phyloP scores from a whole-genome alignment of 495 filamentous ascomycete genomes.

The Daldinia bambusicola region DNA sequence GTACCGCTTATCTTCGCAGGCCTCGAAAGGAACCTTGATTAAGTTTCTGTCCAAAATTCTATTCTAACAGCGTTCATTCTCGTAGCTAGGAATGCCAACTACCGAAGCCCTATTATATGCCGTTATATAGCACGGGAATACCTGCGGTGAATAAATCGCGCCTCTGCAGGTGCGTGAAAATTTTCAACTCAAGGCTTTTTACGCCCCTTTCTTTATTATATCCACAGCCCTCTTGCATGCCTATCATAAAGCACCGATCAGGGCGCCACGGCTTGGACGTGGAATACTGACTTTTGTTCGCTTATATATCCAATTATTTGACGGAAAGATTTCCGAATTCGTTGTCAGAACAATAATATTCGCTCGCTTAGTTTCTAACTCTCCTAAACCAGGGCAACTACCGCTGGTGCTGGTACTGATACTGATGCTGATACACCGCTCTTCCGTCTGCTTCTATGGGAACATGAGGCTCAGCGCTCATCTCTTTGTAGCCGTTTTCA shows the following conservation, averaged over 20 bases:
- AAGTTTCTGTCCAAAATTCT: not conserved
- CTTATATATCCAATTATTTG: not conserved
- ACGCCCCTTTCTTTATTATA: constrained; percentile 1
- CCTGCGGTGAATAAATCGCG: not conserved
- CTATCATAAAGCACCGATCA: constrained; percentile 6
- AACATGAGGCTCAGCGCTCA: constrained; percentile 20
- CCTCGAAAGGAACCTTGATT: not conserved
- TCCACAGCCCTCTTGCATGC: not conserved
- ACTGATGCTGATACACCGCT: not conserved
- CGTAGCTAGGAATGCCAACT: not conserved
- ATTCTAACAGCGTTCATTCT: not conserved
- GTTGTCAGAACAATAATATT: not conserved
- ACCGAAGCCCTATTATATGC: not conserved
- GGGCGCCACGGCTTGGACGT: not conserved
- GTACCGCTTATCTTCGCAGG: not conserved
- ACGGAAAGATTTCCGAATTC: not conserved
- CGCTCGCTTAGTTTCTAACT: not conserved
- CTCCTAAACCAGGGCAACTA: not conserved
- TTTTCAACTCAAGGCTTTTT: not conserved
- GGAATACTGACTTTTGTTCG: not conserved
- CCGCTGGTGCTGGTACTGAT: constrained; percentile 6
- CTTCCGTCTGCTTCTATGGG: constrained; percentile 20
- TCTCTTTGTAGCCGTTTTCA: constrained; percentile 17
- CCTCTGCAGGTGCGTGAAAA: not conserved
- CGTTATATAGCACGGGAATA: not conserved